These are phyloP conservation scores for Petunia secreta DNA, from an alignment of 257 asterid genomes.

Conservation along the genomic window DNA sequence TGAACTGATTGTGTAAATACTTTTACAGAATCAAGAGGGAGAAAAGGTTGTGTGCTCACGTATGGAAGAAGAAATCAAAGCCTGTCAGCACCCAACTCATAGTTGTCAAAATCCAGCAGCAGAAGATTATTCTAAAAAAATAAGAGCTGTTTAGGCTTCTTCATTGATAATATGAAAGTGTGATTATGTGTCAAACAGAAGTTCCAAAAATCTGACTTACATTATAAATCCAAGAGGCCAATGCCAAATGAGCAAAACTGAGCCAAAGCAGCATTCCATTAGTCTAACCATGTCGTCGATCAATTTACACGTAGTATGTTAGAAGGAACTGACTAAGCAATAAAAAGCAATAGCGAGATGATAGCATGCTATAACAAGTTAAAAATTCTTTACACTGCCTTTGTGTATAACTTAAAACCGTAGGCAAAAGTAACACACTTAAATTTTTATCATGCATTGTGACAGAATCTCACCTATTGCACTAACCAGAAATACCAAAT, in stretches of 20 bases:
- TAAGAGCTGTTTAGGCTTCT: background rate
- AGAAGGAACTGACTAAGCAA: slow-evolving; percentile 24
- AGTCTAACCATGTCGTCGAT: slow-evolving; percentile 48
- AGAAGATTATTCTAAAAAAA: slow-evolving; percentile 47
- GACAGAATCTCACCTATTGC: slow-evolving; percentile 50
- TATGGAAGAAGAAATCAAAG: slow-evolving; percentile 50
- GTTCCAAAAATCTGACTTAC: slow-evolving; percentile 40
- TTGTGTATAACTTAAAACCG: no score
- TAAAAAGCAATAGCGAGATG: slow-evolving; percentile 12
- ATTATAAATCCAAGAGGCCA: slow-evolving; percentile 52
- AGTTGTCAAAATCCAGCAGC: slow-evolving; percentile 59
- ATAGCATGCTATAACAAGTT: background rate
- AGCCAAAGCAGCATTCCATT: slow-evolving; percentile 61
- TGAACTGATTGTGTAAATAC: background rate
- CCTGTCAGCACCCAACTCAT: slow-evolving; percentile 58
- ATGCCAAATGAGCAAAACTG: slow-evolving; percentile 55
- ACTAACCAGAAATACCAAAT: slow-evolving; percentile 47
- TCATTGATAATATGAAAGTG: slow-evolving; percentile 1
- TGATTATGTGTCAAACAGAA: background rate
- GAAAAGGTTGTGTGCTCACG: slow-evolving; percentile 39
- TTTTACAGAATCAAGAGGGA: slow-evolving; percentile 12
- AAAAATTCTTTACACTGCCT: no score
- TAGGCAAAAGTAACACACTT: no score
- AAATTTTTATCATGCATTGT: background rate
- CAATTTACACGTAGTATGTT: slow-evolving; percentile 37